Conservation (phyloP, 2,329 filamentous ascomycete genomes). For the Raffaelea arxii region DNA sequence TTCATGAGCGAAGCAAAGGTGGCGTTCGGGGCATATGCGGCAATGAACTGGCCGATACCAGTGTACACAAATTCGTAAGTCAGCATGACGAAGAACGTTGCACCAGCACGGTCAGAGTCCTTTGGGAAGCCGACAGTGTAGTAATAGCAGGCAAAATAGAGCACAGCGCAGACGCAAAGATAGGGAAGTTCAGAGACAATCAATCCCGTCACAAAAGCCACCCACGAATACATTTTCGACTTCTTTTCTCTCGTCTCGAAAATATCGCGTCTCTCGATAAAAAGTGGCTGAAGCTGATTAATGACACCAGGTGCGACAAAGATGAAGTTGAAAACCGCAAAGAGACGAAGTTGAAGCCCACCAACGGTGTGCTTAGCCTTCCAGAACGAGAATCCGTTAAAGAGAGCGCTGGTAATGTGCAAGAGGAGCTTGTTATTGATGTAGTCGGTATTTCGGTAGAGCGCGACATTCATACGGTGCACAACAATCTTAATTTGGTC, state of each 20-base stretch:
- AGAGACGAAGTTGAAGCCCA: conserved; percentile 61
- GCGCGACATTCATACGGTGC: conserved; percentile 57
- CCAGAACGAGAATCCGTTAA: conserved; percentile 53
- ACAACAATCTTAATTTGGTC: conserved; percentile 52
- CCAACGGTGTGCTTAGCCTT: conserved; percentile 44
- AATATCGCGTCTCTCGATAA: conserved; percentile 56
- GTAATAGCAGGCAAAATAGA: conserved; percentile 44
- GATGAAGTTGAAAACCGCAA: conserved; percentile 59
- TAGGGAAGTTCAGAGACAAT: conserved; percentile 63
- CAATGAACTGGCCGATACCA: conserved; percentile 51
- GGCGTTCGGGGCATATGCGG: conserved; percentile 50
- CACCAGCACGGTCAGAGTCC: conserved; percentile 46
- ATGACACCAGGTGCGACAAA: conserved; percentile 58
- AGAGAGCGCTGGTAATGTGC: conserved; percentile 26
- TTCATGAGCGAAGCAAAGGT: conserved; percentile 49
- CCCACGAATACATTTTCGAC: conserved; percentile 60
- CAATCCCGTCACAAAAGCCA: conserved; percentile 55
- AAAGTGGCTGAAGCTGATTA: conserved; percentile 60
- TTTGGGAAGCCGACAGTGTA: conserved; percentile 31
- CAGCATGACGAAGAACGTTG: conserved; percentile 41
- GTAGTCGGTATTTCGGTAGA: conserved; percentile 63
- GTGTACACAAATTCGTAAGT: conserved; percentile 48
- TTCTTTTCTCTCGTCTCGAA: conserved; percentile 63
- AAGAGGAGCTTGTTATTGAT: conserved; percentile 56
- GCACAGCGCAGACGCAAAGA: conserved; percentile 47